Conservation (phyloP, 176 grass and related monocot species). For the Calamus simplicifolius region DNA sequence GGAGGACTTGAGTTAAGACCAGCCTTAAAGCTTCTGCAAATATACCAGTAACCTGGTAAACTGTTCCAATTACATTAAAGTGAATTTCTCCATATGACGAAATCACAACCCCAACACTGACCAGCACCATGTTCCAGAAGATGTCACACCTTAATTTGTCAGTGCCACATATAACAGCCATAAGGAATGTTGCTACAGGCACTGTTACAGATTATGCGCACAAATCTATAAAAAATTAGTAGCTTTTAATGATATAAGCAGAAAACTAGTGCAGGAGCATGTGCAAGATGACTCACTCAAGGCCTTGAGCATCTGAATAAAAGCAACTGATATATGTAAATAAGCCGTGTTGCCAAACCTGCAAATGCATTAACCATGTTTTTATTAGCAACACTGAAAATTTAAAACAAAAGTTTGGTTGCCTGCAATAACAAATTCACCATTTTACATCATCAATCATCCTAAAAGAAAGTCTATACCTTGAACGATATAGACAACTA, state of each 20-base stretch:
- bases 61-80: conserved; percentile 91
- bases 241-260: conserved; percentile 15
- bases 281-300: conserved; percentile 63
- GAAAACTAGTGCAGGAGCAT: conserved; percentile 10
- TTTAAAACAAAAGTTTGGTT: too few relatives aligned
- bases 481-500: too few relatives aligned
- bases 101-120: conserved; percentile 94
- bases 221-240: conserved; percentile 2
- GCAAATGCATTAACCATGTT: background rate
- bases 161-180: conserved; percentile 90
- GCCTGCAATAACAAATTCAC: too few relatives aligned
- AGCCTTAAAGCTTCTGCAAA: conserved; percentile 94
- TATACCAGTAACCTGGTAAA: conserved; percentile 98
- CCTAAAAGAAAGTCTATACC: too few relatives aligned
- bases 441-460: too few relatives aligned
- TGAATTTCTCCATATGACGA: conserved; percentile 97
- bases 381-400: too few relatives aligned
- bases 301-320: conserved; percentile 99
- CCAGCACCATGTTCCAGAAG: conserved; percentile 93
- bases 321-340: conserved; percentile 94
- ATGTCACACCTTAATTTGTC: conserved; percentile 93
- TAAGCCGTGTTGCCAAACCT: conserved; percentile 99
- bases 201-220: conserved; percentile 48
- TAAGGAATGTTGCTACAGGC: conserved; percentile 95
- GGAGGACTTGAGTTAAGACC: conserved; percentile 94